A percentile compares a stretch with the other conserved stretches of the same genome.
Conservation (phyloP, 345 rosid genomes). For the Mallotus nudiflorus region DNA sequence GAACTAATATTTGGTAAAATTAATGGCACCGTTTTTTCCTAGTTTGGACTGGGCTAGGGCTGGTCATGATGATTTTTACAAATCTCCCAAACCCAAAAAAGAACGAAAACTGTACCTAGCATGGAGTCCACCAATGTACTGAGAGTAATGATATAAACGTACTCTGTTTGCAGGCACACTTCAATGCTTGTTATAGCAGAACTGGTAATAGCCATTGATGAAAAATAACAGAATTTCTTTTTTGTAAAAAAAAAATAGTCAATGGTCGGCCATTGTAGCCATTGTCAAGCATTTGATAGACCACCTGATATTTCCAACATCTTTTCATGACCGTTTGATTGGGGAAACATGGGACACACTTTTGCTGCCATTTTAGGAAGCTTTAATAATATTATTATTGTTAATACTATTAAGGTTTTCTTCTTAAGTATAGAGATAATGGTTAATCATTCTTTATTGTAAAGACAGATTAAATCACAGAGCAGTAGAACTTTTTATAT, state of each 20-base stretch:
- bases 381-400: neutral
- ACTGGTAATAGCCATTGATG: neutral
- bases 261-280: conserved; percentile 32
- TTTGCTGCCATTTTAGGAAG: conserved; percentile 22
- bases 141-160: neutral
- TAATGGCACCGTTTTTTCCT: too few relatives aligned
- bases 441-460: conserved; percentile 27
- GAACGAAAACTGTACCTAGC: too few relatives aligned
- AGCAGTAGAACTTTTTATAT: neutral
- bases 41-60: too few relatives aligned
- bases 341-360: conserved; percentile 17
- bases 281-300: conserved; percentile 13
- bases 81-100: too few relatives aligned
- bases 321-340: conserved; percentile 24
- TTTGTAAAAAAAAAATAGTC: neutral
- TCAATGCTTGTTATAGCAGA: neutral
- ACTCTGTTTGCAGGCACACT: neutral
- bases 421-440: neutral
- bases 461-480: neutral
- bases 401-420: too few relatives aligned
- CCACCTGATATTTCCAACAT: conserved; percentile 20
- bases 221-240: too few relatives aligned
- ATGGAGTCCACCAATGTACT: too few relatives aligned
- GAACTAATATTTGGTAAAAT: too few relatives aligned
- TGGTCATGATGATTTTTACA: too few relatives aligned